Evolutionary conservation across 1,284 basidiomycete genomes (phyloP).

Genomic region (Ganoderma boninense): DNA sequence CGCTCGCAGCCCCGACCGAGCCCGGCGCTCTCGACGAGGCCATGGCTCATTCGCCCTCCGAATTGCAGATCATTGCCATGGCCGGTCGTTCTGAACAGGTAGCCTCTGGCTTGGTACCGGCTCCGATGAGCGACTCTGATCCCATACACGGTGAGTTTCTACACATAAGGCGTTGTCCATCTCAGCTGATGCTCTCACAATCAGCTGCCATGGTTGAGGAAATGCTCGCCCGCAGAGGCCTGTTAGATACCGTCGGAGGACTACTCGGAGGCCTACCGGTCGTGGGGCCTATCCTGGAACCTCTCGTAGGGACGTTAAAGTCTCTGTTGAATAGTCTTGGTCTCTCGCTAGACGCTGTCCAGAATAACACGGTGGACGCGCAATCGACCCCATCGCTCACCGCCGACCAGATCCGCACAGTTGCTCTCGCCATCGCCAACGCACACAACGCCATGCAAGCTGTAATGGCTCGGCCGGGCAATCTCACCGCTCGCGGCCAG

Average conservation of each 20-base stretch:
- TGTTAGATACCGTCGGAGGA: background rate
- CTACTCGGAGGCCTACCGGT: conserved; percentile 4
- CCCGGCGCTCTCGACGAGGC: conserved; percentile 12
- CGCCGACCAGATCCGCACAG: background rate
- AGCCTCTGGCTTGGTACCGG: background rate
- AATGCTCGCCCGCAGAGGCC: background rate
- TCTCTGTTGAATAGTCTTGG: background rate
- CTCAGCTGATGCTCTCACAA: background rate
- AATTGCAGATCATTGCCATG: background rate
- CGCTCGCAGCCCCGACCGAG: conserved; percentile 38
- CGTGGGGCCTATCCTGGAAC: background rate
- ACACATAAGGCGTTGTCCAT: background rate
- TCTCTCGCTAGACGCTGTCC: background rate
- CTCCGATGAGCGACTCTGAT: background rate
- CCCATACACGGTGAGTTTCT: background rate
- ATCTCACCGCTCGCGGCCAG: background rate
- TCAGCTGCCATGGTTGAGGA: background rate
- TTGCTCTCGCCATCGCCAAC: conserved; percentile 3
- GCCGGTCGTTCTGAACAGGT: background rate
- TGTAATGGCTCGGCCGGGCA: background rate
- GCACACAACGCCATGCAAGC: conserved; percentile 7
- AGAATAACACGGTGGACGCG: background rate
- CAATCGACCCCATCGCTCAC: background rate
- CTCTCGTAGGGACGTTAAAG: background rate
- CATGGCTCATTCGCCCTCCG: conserved; percentile 5